phyloP scores from a whole-genome alignment of 495 filamentous ascomycete species.

The Penicillium samsonianum region DNA sequence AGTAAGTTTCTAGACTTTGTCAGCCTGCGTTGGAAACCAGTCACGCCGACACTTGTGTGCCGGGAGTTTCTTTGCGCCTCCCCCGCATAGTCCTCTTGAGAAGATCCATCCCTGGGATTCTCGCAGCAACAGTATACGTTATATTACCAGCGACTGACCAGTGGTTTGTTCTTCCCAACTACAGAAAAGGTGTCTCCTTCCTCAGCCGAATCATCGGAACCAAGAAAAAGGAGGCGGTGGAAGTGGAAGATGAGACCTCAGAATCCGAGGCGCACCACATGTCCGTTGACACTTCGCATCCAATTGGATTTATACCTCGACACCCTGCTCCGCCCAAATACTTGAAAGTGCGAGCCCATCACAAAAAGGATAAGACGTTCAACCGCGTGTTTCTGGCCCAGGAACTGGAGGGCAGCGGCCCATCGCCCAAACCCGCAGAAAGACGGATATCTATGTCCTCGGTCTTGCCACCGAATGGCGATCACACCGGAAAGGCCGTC shows the following conservation, averaged over 20 bases:
- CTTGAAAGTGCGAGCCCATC: conserved; percentile 76
- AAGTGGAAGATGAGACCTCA: conserved; percentile 66
- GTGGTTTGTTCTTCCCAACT: conserved; percentile 9
- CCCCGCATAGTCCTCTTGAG: conserved; percentile 7
- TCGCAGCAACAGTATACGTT: background rate
- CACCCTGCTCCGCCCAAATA: conserved; percentile 90
- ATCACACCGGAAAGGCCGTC: conserved; percentile 56
- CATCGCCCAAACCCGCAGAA: conserved; percentile 22
- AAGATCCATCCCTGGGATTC: conserved; percentile 3
- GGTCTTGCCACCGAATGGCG: conserved; percentile 40
- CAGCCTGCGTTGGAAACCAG: conserved; percentile 8
- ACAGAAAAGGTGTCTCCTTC: conserved; percentile 85
- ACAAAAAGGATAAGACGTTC: conserved; percentile 84
- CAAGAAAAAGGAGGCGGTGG: conserved; percentile 64
- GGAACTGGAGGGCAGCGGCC: conserved; percentile 57
- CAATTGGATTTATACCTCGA: conserved; percentile 85
- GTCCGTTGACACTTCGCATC: conserved; percentile 75
- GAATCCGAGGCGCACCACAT: conserved; percentile 70
- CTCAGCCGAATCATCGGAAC: conserved; percentile 83
- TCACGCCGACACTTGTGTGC: conserved; percentile 6
- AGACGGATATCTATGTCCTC: conserved; percentile 31
- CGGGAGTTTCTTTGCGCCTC: conserved; percentile 3
- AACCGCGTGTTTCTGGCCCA: conserved; percentile 88
- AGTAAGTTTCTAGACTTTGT: conserved; percentile 48
- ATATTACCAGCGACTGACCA: conserved; percentile 8